phyloP scores from a whole-genome alignment of 345 rosid species.

The Eucalyptus polyanthemos region DNA sequence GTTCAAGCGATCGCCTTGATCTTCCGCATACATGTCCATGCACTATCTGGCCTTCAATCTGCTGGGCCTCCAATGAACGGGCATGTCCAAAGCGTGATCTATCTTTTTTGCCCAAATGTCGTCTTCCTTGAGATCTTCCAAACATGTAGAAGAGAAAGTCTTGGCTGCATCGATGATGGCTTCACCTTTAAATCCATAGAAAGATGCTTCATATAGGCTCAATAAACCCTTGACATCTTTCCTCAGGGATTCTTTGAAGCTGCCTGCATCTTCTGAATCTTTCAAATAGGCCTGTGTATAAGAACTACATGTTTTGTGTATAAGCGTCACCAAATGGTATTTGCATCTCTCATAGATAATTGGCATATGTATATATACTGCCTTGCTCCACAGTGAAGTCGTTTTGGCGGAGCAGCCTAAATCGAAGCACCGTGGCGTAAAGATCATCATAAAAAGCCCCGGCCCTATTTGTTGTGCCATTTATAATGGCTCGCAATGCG shows the following conservation, averaged over 20 bases:
- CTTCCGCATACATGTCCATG: background rate
- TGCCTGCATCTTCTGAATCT: background rate
- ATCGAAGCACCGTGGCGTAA: background rate
- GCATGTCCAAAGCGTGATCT: background rate
- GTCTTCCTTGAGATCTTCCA: background rate
- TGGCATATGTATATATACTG: background rate
- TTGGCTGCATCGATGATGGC: background rate
- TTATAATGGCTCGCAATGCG: background rate
- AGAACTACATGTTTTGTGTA: no score
- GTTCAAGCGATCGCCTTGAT: no score
- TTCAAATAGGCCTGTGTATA: background rate
- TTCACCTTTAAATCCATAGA: background rate
- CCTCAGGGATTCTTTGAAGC: background rate
- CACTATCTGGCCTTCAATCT: background rate
- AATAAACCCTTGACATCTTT: conserved; percentile 1
- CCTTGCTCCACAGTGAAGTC: conserved; percentile 5
- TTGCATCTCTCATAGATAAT: background rate
- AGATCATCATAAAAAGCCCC: background rate
- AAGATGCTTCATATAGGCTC: conserved; percentile 10
- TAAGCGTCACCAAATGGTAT: background rate
- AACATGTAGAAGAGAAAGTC: background rate
- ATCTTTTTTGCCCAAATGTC: background rate
- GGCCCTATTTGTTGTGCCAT: background rate
- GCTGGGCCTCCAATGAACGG: no score
- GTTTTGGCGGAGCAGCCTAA: conserved; percentile 5